Base-by-base conservation (phyloP, 306 rosid species). In the Amphicarpaea edgeworthii region DNA sequence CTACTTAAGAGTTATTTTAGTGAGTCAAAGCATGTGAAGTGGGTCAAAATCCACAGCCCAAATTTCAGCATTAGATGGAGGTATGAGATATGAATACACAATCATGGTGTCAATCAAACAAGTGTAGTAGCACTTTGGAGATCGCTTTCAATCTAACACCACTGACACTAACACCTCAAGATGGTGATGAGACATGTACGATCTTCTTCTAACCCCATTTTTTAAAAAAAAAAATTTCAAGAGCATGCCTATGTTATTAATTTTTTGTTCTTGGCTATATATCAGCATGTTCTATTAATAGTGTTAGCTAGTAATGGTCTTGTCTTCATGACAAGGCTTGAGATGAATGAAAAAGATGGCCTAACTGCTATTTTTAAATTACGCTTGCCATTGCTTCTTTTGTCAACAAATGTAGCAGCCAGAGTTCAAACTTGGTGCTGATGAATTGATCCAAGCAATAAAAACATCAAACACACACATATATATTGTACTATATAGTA, bases 311-410 rank as follows among this genome's bases (percentile, higher is more conserved):
- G 37, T 8, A 26, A 3, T 9, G 50, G 77, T 81, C 77, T 75
- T 70, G 26, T 75, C 76, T 10, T 40, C 55, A 51, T 8, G 76
- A 76, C 60, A 63, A 28, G 28, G 43, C 14, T 8, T 15, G 26
- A 54, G 26, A 54, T 23, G 23, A 61, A 26, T 78, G 86, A 78
- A 16, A 68, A 21, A 49, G 86, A 78, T 60, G 23, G 47, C 43
- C 77, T 61, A 78, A 51, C 81, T 68, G 24, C 83, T 73, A 50
- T 61, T 38, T 38, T 38, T 63, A 51, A 79, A 68, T 78, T 68
- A 73, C 47, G 72, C 51, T 76, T 40, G 23, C 51, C 61, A 24
- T 63, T 72, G 79, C 73, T 81, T 73, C 70, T 57, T 65, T 80
- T 80, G 76, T 80, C 84, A 55, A 66, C 73, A 64, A 73, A 55